Percentiles rank a stretch among this genome's conserved stretches.
Conservation (phyloP, 805 yeast species). For the Teunomyces panamensis region DNA sequence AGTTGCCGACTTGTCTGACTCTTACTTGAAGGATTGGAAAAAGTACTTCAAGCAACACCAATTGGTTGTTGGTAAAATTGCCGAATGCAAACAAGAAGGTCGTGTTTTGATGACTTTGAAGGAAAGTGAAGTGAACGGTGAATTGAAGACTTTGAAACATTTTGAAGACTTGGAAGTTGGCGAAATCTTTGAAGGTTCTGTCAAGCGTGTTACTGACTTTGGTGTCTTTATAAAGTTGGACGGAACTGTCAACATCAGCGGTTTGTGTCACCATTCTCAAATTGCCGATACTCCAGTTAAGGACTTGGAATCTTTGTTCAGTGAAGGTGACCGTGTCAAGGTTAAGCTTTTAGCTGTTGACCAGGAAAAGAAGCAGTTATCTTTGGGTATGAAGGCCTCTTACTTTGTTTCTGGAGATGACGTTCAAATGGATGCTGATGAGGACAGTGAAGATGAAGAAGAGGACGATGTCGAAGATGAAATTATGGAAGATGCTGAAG, state of each 20-base stretch:
- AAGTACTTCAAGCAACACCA: conserved; percentile 68
- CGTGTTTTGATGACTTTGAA: conserved; percentile 76
- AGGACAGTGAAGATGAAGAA: conserved; percentile 21
- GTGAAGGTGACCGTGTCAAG: conserved; percentile 88
- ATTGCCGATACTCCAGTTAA: conserved; percentile 68
- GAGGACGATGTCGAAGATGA: conserved; percentile 34
- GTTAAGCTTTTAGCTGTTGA: conserved; percentile 71
- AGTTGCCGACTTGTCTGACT: conserved; percentile 77
- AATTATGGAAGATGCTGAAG: conserved; percentile 35
- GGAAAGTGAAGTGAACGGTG: conserved; percentile 76
- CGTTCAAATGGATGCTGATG: conserved; percentile 28
- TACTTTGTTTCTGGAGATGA: conserved; percentile 51
- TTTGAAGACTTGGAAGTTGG: conserved; percentile 70
- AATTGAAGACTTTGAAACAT: conserved; percentile 51
- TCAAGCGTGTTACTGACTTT: conserved; percentile 74
- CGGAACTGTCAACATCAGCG: conserved; percentile 71
- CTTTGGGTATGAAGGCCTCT: conserved; percentile 94
- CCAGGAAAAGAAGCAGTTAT: conserved; percentile 64
- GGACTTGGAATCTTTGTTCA: conserved; percentile 64
- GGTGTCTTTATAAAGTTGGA: conserved; percentile 88
- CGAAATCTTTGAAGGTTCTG: conserved; percentile 72
- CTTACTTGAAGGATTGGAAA: conserved; percentile 85
- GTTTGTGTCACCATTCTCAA: conserved; percentile 83
- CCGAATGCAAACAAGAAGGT: conserved; percentile 58
- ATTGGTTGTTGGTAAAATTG: conserved; percentile 69